Percentiles rank a stretch among this genome's conserved stretches.
phyloP scores from a whole-genome alignment of 805 yeast genomes.

The Suhomyces xylopsoci region DNA sequence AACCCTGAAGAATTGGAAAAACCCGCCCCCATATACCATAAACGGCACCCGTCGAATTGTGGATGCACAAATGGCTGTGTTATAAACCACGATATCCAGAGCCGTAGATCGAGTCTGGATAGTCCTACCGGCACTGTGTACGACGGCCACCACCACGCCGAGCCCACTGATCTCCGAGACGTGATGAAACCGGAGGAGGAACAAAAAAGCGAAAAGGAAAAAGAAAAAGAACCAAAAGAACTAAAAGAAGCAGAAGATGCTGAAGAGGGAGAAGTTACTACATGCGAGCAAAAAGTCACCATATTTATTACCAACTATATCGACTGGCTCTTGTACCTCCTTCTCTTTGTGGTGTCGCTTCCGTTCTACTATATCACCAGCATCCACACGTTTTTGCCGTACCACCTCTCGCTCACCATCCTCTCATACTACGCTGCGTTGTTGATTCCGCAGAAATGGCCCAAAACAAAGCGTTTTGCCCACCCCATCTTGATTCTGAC shows the following conservation, averaged over 20 bases:
- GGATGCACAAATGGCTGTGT: not conserved
- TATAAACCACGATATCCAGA: not conserved
- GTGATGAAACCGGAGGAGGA: not conserved
- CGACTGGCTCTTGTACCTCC: slow-evolving; percentile 52
- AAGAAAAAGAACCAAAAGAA: too few species aligned
- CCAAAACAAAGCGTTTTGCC: slow-evolving; percentile 50
- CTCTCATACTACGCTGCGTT: slow-evolving; percentile 52
- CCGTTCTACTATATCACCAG: slow-evolving; percentile 54
- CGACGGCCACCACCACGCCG: not conserved
- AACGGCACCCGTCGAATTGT: not conserved
- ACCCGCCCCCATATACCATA: slow-evolving; percentile 6
- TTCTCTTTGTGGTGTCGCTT: slow-evolving; percentile 51
- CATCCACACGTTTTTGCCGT: slow-evolving; percentile 54
- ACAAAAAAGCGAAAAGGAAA: not conserved
- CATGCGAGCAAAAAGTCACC: slow-evolving; percentile 16
- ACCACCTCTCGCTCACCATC: slow-evolving; percentile 61
- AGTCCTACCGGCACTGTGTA: not conserved
- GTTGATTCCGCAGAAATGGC: slow-evolving; percentile 42
- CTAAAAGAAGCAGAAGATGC: too few species aligned
- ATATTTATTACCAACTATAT: slow-evolving; percentile 42
- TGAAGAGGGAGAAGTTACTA: not conserved
- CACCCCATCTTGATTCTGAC: slow-evolving; percentile 75
- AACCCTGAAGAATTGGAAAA: slow-evolving; percentile 1
- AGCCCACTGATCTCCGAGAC: not conserved
- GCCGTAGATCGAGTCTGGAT: not conserved